phyloP scores from a whole-genome alignment of 495 filamentous ascomycete species.

The Aspergillus steynii region DNA sequence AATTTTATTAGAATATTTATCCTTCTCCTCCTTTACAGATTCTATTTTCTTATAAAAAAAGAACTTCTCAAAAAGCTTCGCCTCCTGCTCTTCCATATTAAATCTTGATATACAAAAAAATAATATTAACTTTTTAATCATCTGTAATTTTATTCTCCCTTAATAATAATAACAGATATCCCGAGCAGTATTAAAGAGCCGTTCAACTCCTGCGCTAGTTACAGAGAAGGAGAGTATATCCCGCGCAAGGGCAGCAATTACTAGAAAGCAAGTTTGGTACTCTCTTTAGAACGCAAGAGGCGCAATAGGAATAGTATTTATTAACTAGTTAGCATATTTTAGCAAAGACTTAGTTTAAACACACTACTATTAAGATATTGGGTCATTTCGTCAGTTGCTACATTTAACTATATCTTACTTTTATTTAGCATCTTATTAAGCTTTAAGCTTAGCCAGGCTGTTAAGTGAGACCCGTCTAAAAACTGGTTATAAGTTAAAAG shows the following conservation, averaged over 20 bases:
- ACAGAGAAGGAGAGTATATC: constrained; percentile 1
- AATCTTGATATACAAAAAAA: constrained; percentile 5
- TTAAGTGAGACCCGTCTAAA: neutral
- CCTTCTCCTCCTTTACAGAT: constrained; percentile 4
- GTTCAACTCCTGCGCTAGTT: neutral
- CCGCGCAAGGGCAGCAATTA: neutral
- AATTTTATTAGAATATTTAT: neutral
- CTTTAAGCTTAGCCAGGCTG: neutral
- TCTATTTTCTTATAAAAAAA: constrained; percentile 1
- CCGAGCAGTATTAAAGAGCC: constrained; percentile 2
- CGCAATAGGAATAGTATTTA: neutral
- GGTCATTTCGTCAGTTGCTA: neutral
- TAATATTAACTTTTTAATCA: neutral
- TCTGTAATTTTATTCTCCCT: neutral
- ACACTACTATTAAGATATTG: constrained; percentile 3
- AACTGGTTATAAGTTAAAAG: neutral
- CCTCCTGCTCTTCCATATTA: neutral
- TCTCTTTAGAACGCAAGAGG: constrained; percentile 1
- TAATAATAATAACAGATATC: constrained; percentile 2
- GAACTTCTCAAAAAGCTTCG: neutral
- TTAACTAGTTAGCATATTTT: neutral
- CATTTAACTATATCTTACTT: neutral
- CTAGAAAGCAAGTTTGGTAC: neutral
- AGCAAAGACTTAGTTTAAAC: neutral
- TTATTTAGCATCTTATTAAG: constrained; percentile 1